Evolutionary conservation across 768 basidiomycete species (phyloP).

Genomic region (Ramaria sp.): DNA sequence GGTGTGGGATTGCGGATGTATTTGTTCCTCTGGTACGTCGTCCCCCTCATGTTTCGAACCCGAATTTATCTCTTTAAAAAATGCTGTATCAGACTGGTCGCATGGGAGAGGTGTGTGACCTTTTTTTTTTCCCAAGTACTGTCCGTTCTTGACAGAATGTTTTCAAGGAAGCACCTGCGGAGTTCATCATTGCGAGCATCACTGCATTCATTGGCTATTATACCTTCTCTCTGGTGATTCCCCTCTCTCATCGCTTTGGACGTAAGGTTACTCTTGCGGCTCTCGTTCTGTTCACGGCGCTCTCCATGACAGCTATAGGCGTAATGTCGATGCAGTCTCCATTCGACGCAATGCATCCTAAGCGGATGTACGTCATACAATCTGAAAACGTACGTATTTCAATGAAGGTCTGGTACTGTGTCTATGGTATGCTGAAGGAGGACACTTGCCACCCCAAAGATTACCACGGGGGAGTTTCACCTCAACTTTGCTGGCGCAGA

Average conservation of each 20-base stretch:
- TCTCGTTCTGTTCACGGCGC: constrained; percentile 29
- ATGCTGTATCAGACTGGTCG: constrained; percentile 54
- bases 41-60: not conserved
- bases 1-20: constrained; percentile 60
- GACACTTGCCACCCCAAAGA: constrained; percentile 29
- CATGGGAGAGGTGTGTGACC: constrained; percentile 38
- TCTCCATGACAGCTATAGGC: constrained; percentile 41
- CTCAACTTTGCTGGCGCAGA: constrained; percentile 79
- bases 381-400: constrained; percentile 66
- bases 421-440: no score
- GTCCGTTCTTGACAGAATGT: not conserved
- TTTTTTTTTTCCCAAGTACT: not conserved
- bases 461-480: constrained; percentile 59
- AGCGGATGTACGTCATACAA: constrained; percentile 74
- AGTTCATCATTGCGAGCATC: constrained; percentile 79
- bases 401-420: not conserved
- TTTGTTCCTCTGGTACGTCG: constrained; percentile 78
- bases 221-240: constrained; percentile 45
- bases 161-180: constrained; percentile 60
- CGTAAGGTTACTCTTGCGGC: constrained; percentile 28
- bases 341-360: constrained; percentile 82
- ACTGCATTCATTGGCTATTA: constrained; percentile 48
- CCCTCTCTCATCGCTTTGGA: constrained; percentile 69
- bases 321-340: constrained; percentile 48
- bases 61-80: not conserved